Base-by-base conservation (phyloP, 441 rosid species). In the Iberis amara region DNA sequence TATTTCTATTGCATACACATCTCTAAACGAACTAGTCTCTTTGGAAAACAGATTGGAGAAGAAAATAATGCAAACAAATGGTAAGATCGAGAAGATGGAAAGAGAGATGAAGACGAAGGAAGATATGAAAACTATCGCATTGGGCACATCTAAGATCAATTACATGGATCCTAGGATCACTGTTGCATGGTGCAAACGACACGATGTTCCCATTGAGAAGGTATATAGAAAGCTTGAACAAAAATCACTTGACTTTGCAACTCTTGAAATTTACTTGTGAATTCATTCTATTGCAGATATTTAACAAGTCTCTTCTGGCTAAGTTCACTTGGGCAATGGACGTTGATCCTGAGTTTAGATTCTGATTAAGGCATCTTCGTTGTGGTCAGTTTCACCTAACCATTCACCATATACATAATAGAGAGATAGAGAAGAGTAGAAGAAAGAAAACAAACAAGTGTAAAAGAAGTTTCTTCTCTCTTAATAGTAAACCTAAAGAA, bases 261-360 rank as follows among this genome's bases (percentile, higher is more conserved):
- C 49, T 43, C 12, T 10, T 54, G 49, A 39, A 42, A 37, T 30
- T 12, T 24, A 2, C 2, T 9, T 38, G 2, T 33, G 11, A 24
- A 8, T 31, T n/a, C 2, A 5, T 24, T 35, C 15, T 62, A 6
- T 52, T 52, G 71, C 89, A 89, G 96, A 89, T 89, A n/a, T 94
- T 94, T 76, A 86, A 85, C 72, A 94, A 89, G 76, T 85, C 97
- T 64, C 91, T 94, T 51, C 73, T 89, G 54, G 99, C 89, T 5
- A 89, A 94, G 78, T 94, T 94, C 66, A 70, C 95, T 18, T 94
- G 99, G 99, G 94, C 99, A 43, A 81, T 94, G 99, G 99, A 94
- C 27, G 97, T 83, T 26, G 96, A 89, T 42, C 97, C 99, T 8
- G 83, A 78, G 52, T 94, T 89, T 85, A 81, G 95, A 85, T 94